These are phyloP conservation scores for Phytophthora vignae DNA, from an alignment of 352 stramenopile genomes.

Conservation along the genomic window DNA sequence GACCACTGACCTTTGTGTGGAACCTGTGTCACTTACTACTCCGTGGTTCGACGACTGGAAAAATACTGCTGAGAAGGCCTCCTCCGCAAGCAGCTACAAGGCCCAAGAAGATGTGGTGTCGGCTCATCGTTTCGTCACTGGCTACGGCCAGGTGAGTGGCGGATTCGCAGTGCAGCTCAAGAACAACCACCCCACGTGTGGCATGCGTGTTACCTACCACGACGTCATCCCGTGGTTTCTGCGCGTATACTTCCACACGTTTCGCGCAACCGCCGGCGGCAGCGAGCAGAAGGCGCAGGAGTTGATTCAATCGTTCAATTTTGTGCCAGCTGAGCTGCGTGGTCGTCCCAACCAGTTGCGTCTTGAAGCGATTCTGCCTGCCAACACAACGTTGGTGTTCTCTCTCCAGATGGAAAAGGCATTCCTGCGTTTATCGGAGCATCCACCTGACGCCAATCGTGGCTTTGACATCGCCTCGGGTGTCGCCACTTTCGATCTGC, in stretches of 20 bases:
- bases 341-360: conserved; percentile 66
- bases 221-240: conserved; percentile 87
- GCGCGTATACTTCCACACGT: conserved; percentile 81
- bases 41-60: conserved; percentile 43
- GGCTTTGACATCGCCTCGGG: conserved; percentile 84
- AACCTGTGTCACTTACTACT: conserved; percentile 8
- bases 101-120: conserved; percentile 47
- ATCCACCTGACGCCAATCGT: conserved; percentile 87
- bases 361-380: conserved; percentile 58
- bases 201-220: conserved; percentile 72
- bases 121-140: conserved; percentile 80
- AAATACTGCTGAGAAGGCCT: conserved; percentile 11
- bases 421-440: conserved; percentile 84
- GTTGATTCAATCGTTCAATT: conserved; percentile 45
- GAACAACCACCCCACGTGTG: conserved; percentile 60
- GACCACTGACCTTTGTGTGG: conserved; percentile 37
- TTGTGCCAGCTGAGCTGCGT: conserved; percentile 68
- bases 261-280: conserved; percentile 31
- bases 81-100: conserved; percentile 14
- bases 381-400: conserved; percentile 63
- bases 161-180: conserved; percentile 72
- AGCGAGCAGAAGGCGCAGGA: conserved; percentile 20
- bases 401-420: conserved; percentile 84
- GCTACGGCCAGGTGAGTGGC: conserved; percentile 77
- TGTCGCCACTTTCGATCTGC: conserved; percentile 54